Conservation (phyloP, 352 stramenopile species). For the Phytophthora megakarya region DNA sequence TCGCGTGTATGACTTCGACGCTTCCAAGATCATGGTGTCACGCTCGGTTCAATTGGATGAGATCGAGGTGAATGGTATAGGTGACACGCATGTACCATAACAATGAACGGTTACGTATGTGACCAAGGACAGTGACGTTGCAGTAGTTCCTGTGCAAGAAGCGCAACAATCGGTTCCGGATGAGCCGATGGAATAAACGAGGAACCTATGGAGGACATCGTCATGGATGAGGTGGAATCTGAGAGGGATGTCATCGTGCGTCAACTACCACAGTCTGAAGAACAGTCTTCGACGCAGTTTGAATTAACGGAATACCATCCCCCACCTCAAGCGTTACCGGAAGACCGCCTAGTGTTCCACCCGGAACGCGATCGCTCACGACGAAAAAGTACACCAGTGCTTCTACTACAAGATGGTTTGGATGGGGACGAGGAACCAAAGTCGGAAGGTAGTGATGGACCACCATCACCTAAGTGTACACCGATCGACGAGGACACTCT, state of each 20-base stretch:
- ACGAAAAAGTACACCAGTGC: background rate
- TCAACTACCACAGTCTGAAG: background rate
- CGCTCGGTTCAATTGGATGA: conserved; percentile 19
- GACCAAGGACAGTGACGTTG: too few species aligned
- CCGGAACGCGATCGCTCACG: background rate
- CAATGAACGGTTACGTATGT: too few species aligned
- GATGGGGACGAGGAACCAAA: background rate
- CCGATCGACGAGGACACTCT: conserved; percentile 14
- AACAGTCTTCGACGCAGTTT: background rate
- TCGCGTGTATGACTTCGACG: conserved; percentile 17
- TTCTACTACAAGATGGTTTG: background rate
- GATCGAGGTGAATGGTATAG: conserved; percentile 21
- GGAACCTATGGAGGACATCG: too few species aligned
- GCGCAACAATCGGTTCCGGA: conserved; percentile 3
- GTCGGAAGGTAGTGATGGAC: background rate
- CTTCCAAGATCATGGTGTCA: conserved; percentile 15
- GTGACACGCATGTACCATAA: conserved; percentile 7
- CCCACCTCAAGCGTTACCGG: too few species aligned
- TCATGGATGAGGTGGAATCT: background rate
- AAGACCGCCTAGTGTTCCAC: conserved; percentile 10
- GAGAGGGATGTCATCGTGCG: background rate
- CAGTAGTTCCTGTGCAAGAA: too few species aligned
- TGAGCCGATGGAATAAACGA: too few species aligned
- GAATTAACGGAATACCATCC: background rate
- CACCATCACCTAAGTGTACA: background rate